Base-by-base conservation (phyloP, 352 stramenopile species). In the Globisporangium apiculatum region DNA sequence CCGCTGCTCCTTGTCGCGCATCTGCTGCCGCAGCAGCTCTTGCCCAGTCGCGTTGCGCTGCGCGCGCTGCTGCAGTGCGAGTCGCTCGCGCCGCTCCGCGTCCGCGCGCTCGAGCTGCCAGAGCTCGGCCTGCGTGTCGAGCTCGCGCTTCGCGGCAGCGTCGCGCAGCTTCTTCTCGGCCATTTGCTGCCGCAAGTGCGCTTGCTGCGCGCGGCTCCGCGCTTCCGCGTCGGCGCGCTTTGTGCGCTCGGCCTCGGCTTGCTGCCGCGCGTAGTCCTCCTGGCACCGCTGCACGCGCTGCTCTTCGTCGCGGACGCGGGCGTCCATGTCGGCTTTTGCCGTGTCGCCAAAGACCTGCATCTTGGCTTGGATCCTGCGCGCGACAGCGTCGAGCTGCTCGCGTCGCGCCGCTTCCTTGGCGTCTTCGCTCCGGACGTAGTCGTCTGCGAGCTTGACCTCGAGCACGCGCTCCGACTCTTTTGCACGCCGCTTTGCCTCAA, bases 301-400 rank as follows among this genome's bases (percentile, higher is more conserved):
- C 46, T 91, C 83, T 42, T 91, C 83, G 36, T 90, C 80, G n/a
- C 69, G 69, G 0, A 66, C 73, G 41, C 75, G 79, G 24, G 75
- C 75, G 41, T 91, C 78, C 49, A 72, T 87, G 38, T 77, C 69
- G 1, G 75, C 81, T 31, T 89, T 91, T 36, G 80, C 68, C 4
- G 83, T 93, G 64, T 93, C 80, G 54, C 79, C 77, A 41, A 90
- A 93, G 59, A 90, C 85, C 61, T 91, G 90, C 83, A 91, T 93
- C 53, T 84, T 83, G 51, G 76, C 78, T 62, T 89, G 84, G 64
- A 93, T 86, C 53, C 79, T 87, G 47, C 70, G 75, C 5, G 73
- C 73, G 71, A 93, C 72, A n/a, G 75, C 77, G 37, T 88, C 80
- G 24, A 93, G 72, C 48, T 88, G 75, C 56, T 85, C 70, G 48